phyloP scores from a whole-genome alignment of 1,284 basidiomycete genomes.

The Microbotryum silenes-acaulis region DNA sequence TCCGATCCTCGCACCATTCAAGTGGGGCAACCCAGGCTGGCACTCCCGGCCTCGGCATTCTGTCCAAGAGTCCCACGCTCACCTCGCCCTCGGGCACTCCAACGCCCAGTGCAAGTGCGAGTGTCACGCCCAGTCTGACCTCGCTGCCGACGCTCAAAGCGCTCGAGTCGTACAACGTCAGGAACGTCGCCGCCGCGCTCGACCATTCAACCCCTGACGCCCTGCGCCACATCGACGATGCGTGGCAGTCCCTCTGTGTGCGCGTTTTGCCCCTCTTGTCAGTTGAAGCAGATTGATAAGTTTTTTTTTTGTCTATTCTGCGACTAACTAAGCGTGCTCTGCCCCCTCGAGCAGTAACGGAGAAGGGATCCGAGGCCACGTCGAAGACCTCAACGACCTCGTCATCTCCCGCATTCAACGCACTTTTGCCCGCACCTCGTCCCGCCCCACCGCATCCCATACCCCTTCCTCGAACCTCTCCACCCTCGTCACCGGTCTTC shows the following conservation, averaged over 20 bases:
- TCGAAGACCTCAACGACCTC: conserved; percentile 81
- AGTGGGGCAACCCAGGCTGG: neutral
- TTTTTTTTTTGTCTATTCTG: no score
- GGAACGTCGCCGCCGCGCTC: conserved; percentile 24
- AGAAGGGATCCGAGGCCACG: conserved; percentile 74
- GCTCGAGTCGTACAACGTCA: conserved; percentile 17
- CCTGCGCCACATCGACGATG: conserved; percentile 18
- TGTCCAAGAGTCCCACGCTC: neutral
- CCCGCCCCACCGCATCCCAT: neutral
- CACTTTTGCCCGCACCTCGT: conserved; percentile 41
- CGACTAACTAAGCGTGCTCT: neutral
- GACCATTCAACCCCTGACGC: conserved; percentile 12
- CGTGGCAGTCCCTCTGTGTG: conserved; percentile 31
- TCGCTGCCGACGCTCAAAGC: neutral
- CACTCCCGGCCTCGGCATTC: neutral
- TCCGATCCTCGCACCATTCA: neutral
- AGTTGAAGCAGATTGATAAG: neutral
- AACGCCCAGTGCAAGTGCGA: neutral
- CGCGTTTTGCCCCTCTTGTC: conserved; percentile 29
- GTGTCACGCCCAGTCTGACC: neutral
- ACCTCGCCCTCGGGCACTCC: neutral
- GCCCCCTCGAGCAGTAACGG: conserved; percentile 60
- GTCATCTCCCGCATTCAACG: conserved; percentile 65
- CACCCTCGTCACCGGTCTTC: conserved; percentile 43
- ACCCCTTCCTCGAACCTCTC: conserved; percentile 13